phyloP scores from a whole-genome alignment of 2,329 filamentous ascomycete genomes.

The Cryphonectria parasitica region DNA sequence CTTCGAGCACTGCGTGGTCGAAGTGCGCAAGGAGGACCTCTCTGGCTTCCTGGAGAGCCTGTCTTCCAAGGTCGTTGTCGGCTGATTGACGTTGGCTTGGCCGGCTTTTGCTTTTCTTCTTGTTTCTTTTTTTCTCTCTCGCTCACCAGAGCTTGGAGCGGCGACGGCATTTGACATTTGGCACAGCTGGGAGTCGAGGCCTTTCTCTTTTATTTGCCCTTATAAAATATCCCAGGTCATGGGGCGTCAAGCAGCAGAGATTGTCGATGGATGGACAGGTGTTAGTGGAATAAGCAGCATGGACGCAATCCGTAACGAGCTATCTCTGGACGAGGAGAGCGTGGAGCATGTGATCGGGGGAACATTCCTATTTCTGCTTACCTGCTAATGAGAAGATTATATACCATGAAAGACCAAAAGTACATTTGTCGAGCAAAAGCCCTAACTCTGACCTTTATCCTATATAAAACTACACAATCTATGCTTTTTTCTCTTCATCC shows the following conservation, averaged over 20 bases:
- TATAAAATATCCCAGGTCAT: no score
- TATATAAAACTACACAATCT: no score
- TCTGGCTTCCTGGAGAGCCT: slow-evolving; percentile 87
- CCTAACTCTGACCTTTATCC: no score
- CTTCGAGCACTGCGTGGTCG: slow-evolving; percentile 96
- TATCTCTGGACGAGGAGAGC: not conserved
- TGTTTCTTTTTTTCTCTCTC: slow-evolving; percentile 2
- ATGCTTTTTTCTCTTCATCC: no score
- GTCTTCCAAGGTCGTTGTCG: slow-evolving; percentile 86
- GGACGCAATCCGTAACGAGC: not conserved
- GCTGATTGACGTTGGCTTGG: slow-evolving; percentile 44
- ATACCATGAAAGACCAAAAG: not conserved
- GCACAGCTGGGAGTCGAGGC: slow-evolving; percentile 26
- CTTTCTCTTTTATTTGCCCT: slow-evolving; percentile 11
- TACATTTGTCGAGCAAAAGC: no score
- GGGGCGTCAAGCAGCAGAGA: not conserved
- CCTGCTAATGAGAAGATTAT: slow-evolving; percentile 20
- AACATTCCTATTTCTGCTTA: slow-evolving; percentile 5
- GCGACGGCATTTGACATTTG: slow-evolving; percentile 15
- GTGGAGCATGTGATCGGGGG: slow-evolving; percentile 6
- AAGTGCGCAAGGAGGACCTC: slow-evolving; percentile 96
- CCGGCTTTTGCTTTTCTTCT: not conserved
- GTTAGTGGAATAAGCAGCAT: not conserved
- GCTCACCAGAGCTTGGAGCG: slow-evolving; percentile 10
- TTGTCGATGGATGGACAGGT: not conserved